Conservation (phyloP, 2,329 filamentous ascomycete genomes). For the Neurospora crassa region DNA sequence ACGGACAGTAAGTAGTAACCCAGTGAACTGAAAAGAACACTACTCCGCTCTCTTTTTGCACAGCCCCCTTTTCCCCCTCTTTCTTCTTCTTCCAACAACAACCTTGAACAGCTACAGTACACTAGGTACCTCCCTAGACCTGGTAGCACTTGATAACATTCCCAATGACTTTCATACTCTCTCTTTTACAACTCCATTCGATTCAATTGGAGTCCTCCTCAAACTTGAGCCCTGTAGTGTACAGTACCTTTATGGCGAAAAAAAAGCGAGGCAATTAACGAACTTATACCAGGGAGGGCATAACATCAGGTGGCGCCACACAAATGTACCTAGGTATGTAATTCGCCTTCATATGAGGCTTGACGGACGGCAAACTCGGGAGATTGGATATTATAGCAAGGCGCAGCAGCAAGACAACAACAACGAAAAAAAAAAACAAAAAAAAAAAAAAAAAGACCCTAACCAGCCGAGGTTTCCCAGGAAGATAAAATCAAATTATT, state of each 20-base stretch:
- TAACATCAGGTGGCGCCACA: background rate
- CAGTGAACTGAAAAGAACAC: background rate
- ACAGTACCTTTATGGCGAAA: background rate
- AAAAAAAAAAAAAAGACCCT: too few relatives aligned
- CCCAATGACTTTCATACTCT: background rate
- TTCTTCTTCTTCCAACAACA: background rate
- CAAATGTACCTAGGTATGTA: background rate
- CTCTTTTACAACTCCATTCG: background rate
- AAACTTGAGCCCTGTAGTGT: background rate
- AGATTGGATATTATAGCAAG: background rate
- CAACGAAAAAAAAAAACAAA: too few relatives aligned
- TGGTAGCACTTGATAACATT: background rate
- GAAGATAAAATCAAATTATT: background rate
- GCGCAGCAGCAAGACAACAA: background rate
- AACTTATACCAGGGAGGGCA: background rate
- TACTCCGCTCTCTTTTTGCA: background rate
- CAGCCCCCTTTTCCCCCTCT: background rate
- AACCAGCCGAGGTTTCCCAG: background rate
- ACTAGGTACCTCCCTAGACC: background rate
- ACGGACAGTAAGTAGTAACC: too few relatives aligned
- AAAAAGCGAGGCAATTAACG: too few relatives aligned
- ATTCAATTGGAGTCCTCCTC: background rate
- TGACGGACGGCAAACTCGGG: background rate
- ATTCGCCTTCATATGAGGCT: background rate
- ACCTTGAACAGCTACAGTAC: background rate